These are phyloP conservation scores for Fusarium gaditjirri DNA, from an alignment of 2,329 filamentous ascomycete species.

Conservation along the genomic window DNA sequence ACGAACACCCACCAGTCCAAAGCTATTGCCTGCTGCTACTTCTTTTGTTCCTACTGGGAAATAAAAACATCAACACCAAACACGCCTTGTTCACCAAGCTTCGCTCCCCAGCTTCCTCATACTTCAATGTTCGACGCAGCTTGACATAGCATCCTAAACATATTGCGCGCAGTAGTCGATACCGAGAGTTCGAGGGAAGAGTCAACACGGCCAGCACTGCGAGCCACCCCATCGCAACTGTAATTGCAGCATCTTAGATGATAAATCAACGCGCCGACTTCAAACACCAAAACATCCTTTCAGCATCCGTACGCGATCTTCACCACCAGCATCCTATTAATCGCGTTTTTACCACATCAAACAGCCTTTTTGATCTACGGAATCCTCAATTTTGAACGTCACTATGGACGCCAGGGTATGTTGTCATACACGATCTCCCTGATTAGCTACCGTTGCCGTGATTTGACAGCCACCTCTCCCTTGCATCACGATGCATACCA, in stretches of 20 bases:
- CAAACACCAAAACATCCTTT: constrained; percentile 23
- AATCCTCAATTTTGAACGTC: constrained; percentile 29
- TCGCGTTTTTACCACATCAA: constrained; percentile 38
- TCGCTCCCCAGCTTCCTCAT: constrained; percentile 1
- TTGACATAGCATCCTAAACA: not conserved
- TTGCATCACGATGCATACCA: constrained; percentile 26
- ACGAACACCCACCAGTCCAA: constrained; percentile 31
- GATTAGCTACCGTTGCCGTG: not conserved
- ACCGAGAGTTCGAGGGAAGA: constrained; percentile 11
- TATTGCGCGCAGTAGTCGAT: constrained; percentile 18
- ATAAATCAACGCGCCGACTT: constrained; percentile 30
- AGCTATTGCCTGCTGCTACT: constrained; percentile 23
- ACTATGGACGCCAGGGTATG: constrained; percentile 52
- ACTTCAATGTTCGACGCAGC: not conserved
- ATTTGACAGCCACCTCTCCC: constrained; percentile 20
- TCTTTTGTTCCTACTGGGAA: constrained; percentile 24
- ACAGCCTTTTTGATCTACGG: constrained; percentile 22
- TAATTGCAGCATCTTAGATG: constrained; percentile 33
- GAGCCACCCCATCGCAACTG: constrained; percentile 17
- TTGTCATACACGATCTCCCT: constrained; percentile 29
- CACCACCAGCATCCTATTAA: constrained; percentile 14
- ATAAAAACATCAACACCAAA: constrained; percentile 36
- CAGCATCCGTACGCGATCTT: constrained; percentile 23
- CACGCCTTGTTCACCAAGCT: constrained; percentile 16
- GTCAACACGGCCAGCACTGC: not conserved